Base-by-base conservation (phyloP, 768 basidiomycete genomes). In the Lactarius vividus region DNA sequence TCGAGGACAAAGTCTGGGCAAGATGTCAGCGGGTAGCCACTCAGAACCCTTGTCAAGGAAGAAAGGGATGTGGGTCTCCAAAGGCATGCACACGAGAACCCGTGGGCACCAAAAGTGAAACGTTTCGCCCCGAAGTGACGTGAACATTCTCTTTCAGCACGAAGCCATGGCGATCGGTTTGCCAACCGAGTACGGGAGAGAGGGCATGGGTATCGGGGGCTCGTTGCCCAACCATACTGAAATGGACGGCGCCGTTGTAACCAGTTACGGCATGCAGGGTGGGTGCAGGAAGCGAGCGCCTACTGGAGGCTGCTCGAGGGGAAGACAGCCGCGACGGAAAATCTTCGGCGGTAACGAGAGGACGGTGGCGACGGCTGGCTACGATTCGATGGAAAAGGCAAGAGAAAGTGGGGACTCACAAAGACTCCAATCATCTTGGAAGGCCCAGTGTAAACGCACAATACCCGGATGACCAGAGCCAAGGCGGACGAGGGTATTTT, bases 351-450 rank as follows among this genome's bases (percentile, higher is more conserved):
- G 31, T 54, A 53, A n/a, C 65, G 26, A 57, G 31, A 28, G 31
- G 29, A 44, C 15, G 31, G 28, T 26, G 54, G 62, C 10, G 15
- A 44, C 9, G 46, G 5, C 23, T 11, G 46, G 46, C 31, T 53
- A 15, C 37, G 7, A 4, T 18, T 16, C 2, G 35, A 31, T 16
- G 31, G 16, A 37, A 3, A 20, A 62, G 33, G 31, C 6, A 52
- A 53, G n/a, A 57, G 15, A 16, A 52, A 8, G 20, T 1, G 46
- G 9, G 53, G 52, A 84, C 91, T 75, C 75, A 94, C 93, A 96
- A 46, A 96, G 78, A 69, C 88, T 87, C 80, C 84, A 87, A 26
- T 87, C 83, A 72, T 96, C 94, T 70, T 94, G 92, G 72, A 96
- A 95, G 1, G 92, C 87, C 78, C 87, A 92, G 69, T 88, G 88